phyloP scores from a whole-genome alignment of 1,284 basidiomycete genomes.

The Boletus holoroseus region DNA sequence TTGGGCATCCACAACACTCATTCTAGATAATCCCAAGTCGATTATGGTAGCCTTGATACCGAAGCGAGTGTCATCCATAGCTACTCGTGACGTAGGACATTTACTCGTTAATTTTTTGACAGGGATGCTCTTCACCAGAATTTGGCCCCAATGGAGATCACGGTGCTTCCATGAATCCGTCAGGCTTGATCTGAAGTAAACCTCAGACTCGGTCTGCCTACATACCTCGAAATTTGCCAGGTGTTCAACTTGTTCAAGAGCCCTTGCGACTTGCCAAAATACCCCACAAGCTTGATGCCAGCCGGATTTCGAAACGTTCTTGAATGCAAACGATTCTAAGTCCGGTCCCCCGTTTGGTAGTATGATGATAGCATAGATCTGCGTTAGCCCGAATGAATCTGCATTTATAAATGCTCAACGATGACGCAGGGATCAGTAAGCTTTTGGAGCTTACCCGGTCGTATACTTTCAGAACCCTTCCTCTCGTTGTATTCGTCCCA shows the following conservation, averaged over 20 bases:
- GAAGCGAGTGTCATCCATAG: constrained; percentile 54
- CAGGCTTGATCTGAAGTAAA: constrained; percentile 4
- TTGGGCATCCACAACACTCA: constrained; percentile 50
- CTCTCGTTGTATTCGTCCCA: constrained; percentile 81
- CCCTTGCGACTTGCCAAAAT: constrained; percentile 84
- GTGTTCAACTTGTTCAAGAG: constrained; percentile 75
- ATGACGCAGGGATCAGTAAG: not conserved
- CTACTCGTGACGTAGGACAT: constrained; percentile 32
- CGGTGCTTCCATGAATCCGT: constrained; percentile 63
- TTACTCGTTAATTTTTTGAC: constrained; percentile 23
- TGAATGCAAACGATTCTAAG: constrained; percentile 76
- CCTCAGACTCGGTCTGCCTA: not conserved
- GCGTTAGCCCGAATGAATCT: constrained; percentile 71
- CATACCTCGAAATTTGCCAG: constrained; percentile 81
- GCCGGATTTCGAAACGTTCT: constrained; percentile 40
- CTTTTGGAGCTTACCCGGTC: constrained; percentile 59
- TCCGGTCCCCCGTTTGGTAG: constrained; percentile 87
- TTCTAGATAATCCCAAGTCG: constrained; percentile 89
- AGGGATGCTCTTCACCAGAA: constrained; percentile 68
- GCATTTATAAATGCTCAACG: constrained; percentile 10
- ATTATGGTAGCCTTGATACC: constrained; percentile 83
- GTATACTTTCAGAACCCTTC: constrained; percentile 77
- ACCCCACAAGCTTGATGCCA: constrained; percentile 86
- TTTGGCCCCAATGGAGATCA: constrained; percentile 97
- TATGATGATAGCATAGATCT: constrained; percentile 84